Evolutionary conservation across 768 basidiomycete genomes (phyloP), one percentile per base, ranked within the genome.

Genomic region (Kwoniella sp.): DNA sequence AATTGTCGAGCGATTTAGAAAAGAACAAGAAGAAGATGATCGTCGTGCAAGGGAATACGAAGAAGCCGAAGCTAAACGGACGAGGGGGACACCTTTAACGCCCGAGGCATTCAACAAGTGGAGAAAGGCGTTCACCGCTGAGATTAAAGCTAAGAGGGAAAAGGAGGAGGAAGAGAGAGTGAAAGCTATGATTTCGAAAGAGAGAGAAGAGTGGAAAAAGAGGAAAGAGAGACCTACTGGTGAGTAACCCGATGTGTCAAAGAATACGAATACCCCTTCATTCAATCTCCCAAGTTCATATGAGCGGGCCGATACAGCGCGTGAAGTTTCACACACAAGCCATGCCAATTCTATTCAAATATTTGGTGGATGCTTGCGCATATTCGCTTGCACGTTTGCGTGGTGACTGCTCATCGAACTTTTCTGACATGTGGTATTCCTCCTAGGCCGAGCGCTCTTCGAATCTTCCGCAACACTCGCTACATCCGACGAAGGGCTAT

Each of bases 71-170:
- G 89, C 91, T 81, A 88, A 88, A 36, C 86, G 88, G 64, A 93
- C 89, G 53, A 86, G 89, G 57, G 95, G 95, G 29, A 97, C 95
- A n/a, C 87, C 90, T 33, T 91, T 99, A 30, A 97, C 93, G 0
- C 72, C 83, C 25, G 88, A 87, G 63, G 86, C 88, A 0, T 99
- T 97, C 83, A 85, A 83, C 60, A 83, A 80, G 27, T 97, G 95
- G 94, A 88, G 90, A 79, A 80, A 79, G 29, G 86, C 83, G 68
- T 96, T 96, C 71, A 88, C 90, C 73, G 84, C 83, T 73, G 90
- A 90, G 78, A 78, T 86, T 71, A 82, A 83, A 10, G 74, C 74
- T 47, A 87, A 83, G 77, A 87, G 85, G 73, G 82, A 82, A 9
- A 83, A 82, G 61, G 89, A 90, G 61, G 92, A 95, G 65, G 92